These are phyloP conservation scores for Artemisia annua DNA, from an alignment of 129 eudicot genomes.

Conservation along the genomic window DNA sequence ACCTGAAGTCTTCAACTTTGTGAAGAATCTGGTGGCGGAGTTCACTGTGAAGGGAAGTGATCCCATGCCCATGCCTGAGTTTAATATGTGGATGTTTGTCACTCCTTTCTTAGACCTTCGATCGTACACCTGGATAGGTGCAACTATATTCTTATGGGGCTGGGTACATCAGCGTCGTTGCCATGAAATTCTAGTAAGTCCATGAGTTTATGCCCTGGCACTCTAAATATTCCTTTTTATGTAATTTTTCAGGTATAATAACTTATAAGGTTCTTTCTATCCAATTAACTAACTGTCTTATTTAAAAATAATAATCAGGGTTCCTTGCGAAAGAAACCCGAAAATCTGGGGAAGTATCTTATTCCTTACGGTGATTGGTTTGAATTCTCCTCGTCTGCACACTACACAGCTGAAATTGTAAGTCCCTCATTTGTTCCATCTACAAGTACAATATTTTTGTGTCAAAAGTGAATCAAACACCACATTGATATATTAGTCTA, in stretches of 20 bases:
- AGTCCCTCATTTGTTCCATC: slow-evolving; percentile 11
- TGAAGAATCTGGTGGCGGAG: slow-evolving; percentile 43
- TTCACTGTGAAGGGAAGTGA: slow-evolving; percentile 69
- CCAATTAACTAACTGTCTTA: neutral
- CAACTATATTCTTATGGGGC: slow-evolving; percentile 78
- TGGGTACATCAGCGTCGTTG: slow-evolving; percentile 91
- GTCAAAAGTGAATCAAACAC: no score
- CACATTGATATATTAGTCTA: neutral
- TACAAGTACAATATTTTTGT: no score
- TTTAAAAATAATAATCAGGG: slow-evolving; percentile 46
- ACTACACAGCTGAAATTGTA: slow-evolving; percentile 89
- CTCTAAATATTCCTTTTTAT: neutral
- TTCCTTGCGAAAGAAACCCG: slow-evolving; percentile 53
- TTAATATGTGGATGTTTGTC: slow-evolving; percentile 53
- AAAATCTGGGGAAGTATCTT: slow-evolving; percentile 52
- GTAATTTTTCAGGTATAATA: no score
- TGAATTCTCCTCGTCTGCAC: slow-evolving; percentile 77
- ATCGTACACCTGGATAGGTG: slow-evolving; percentile 87
- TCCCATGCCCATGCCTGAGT: slow-evolving; percentile 47
- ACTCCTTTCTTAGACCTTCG: slow-evolving; percentile 60
- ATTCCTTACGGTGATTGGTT: slow-evolving; percentile 96
- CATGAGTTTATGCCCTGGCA: neutral
- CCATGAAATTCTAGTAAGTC: slow-evolving; percentile 88
- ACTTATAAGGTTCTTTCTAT: neutral
- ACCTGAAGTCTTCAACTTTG: slow-evolving; percentile 57